Conservation (phyloP, 1,284 basidiomycete genomes). For the Irpex sp. region DNA sequence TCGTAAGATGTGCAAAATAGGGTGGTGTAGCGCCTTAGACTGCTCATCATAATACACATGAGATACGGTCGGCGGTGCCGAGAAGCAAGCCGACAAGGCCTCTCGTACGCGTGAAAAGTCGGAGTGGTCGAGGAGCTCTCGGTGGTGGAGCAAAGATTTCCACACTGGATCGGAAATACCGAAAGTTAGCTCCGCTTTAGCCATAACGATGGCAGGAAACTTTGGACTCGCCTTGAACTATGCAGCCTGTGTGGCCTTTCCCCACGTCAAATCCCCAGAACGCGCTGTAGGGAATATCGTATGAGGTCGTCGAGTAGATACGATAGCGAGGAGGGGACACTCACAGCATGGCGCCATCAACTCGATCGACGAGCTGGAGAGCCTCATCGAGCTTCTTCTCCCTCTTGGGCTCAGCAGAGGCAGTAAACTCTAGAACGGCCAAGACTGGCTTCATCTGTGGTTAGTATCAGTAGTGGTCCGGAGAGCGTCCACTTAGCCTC, state of each 20-base stretch:
- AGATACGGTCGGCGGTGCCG: neutral
- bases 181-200: neutral
- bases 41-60: neutral
- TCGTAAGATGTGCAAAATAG: neutral
- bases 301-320: neutral
- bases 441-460: neutral
- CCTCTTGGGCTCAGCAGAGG: neutral
- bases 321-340: neutral
- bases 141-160: slow-evolving; percentile 1
- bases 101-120: neutral
- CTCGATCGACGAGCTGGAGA: neutral
- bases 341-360: neutral
- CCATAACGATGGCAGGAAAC: too few relatives aligned
- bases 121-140: neutral
- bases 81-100: neutral
- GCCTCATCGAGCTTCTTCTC: slow-evolving; percentile 4
- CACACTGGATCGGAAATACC: neutral
- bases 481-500: neutral
- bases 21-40: neutral
- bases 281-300: neutral
- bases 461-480: neutral
- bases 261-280: neutral
- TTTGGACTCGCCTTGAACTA: neutral
- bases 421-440: neutral
- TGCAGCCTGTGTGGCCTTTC: neutral